Evolutionary conservation across 2,329 filamentous ascomycete genomes (phyloP).

Genomic region (Diplocarpon rosae): DNA sequence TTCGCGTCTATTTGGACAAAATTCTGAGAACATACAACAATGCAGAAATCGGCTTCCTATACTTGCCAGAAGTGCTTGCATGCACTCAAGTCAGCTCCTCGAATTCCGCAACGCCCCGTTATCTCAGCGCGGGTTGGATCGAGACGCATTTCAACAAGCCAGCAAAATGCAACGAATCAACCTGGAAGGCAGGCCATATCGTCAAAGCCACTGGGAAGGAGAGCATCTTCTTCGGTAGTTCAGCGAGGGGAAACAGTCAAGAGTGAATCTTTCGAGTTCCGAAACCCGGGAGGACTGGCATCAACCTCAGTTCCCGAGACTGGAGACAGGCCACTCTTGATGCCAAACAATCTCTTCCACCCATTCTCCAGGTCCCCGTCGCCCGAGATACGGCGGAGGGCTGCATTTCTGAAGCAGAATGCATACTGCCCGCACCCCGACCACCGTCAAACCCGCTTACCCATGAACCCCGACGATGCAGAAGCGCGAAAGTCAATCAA

Average conservation of each 20-base stretch:
- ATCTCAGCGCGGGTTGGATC: constrained; percentile 11
- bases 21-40: constrained; percentile 4
- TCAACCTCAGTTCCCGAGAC: constrained; percentile 16
- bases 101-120: constrained; percentile 8
- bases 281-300: constrained; percentile 15
- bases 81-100: constrained; percentile 17
- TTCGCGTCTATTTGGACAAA: not conserved
- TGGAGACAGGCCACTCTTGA: constrained; percentile 22
- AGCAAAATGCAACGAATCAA: constrained; percentile 12
- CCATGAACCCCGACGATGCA: constrained; percentile 52
- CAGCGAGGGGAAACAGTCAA: constrained; percentile 12
- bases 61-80: constrained; percentile 26
- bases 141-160: constrained; percentile 19
- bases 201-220: constrained; percentile 12
- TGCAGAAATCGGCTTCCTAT: constrained; percentile 22
- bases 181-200: constrained; percentile 8
- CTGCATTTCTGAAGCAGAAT: constrained; percentile 85
- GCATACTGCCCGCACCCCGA: constrained; percentile 83
- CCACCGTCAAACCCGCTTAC: constrained; percentile 63
- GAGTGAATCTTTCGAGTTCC: constrained; percentile 19
- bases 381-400: constrained; percentile 74
- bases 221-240: constrained; percentile 16
- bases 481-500: constrained; percentile 47
- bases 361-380: constrained; percentile 82
- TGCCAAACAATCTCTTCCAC: constrained; percentile 80